phyloP scores from a whole-genome alignment of 2,329 filamentous ascomycete species.

The Neonectria magnoliae region DNA sequence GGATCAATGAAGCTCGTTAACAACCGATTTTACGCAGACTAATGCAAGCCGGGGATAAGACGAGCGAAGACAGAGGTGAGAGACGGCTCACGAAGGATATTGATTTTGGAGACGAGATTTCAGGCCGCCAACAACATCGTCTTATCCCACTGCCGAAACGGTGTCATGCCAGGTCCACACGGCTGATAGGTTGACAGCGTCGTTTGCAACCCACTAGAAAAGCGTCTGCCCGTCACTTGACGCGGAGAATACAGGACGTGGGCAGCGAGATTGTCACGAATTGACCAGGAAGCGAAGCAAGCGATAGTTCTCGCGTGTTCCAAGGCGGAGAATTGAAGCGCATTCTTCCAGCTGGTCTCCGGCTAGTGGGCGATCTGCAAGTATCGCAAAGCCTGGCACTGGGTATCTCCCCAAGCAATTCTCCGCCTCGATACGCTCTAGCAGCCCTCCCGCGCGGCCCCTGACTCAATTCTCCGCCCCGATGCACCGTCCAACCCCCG shows the following conservation, averaged over 20 bases:
- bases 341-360: neutral
- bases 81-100: neutral
- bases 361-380: neutral
- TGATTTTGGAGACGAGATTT: constrained; percentile 1
- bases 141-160: neutral
- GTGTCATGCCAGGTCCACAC: constrained; percentile 4
- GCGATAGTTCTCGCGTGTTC: neutral
- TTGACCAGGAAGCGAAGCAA: neutral
- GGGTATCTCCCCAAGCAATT: neutral
- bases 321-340: constrained; percentile 1
- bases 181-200: neutral
- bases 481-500: neutral
- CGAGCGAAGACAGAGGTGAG: neutral
- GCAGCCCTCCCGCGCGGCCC: too few relatives aligned
- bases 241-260: constrained; percentile 1
- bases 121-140: neutral
- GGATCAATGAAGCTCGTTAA: neutral
- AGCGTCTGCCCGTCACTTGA: constrained; percentile 11
- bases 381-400: neutral
- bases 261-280: neutral
- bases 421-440: constrained; percentile 6
- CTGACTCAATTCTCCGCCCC: constrained; percentile 27
- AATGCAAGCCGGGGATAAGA: constrained; percentile 1
- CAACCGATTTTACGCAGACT: neutral
- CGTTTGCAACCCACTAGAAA: neutral